Percentiles rank a stretch among this genome's conserved stretches.
Evolutionary conservation across 352 stramenopile genomes (phyloP).

Genomic region (Thraustotheca clavata): DNA sequence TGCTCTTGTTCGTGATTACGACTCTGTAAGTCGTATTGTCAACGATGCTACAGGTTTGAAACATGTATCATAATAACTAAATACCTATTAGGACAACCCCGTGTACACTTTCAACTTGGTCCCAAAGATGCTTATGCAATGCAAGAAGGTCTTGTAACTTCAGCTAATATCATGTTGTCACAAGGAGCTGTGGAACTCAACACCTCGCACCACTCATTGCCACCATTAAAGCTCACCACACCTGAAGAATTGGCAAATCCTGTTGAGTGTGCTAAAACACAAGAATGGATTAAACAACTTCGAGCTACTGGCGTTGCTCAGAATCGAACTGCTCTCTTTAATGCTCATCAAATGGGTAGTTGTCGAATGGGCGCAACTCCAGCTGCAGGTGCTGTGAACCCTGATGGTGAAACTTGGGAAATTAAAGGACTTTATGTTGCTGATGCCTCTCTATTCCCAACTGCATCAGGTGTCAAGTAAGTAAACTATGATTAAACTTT

Average conservation of each 20-base stretch:
- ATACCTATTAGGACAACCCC: constrained; percentile 8
- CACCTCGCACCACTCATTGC: constrained; percentile 18
- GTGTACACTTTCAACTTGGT: constrained; percentile 22
- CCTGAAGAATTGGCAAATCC: constrained; percentile 19
- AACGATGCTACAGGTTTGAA: too few species aligned
- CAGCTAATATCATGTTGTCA: constrained; percentile 23
- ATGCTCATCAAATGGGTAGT: constrained; percentile 28
- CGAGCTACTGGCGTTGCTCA: constrained; percentile 4
- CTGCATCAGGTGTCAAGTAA: constrained; percentile 26
- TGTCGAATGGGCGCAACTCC: constrained; percentile 26
- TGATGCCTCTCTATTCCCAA: constrained; percentile 31
- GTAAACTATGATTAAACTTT: background rate
- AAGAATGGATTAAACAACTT: constrained; percentile 22
- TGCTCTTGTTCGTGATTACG: background rate
- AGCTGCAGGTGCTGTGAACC: constrained; percentile 23
- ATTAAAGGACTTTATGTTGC: constrained; percentile 28
- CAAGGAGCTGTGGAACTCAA: constrained; percentile 23
- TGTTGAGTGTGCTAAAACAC: constrained; percentile 11
- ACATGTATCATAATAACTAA: background rate
- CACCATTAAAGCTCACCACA: background rate
- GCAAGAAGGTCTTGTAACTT: constrained; percentile 19
- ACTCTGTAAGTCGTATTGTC: background rate
- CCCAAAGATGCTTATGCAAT: constrained; percentile 24
- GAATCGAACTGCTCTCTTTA: constrained; percentile 24
- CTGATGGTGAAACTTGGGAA: constrained; percentile 30